phyloP scores from a whole-genome alignment of 73 alveolate species.

The Vitrella brassicaformis region DNA sequence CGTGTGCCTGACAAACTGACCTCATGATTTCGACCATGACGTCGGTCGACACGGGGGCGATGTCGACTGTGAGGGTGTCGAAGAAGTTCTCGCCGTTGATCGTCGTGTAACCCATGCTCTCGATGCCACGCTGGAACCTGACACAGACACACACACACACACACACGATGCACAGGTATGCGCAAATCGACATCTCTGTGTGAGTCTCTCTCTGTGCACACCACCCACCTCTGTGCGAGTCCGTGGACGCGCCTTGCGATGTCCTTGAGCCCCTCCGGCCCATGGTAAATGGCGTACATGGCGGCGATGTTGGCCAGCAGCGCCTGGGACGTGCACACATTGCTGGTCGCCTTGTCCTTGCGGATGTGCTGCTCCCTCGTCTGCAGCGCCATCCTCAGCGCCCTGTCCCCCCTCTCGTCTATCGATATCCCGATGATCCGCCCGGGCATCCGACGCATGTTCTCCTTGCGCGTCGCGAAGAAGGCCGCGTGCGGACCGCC shows the following conservation, averaged over 20 bases:
- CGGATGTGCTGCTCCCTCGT: slow-evolving; percentile 91
- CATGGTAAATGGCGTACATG: slow-evolving; percentile 45
- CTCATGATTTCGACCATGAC: not conserved
- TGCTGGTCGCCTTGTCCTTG: slow-evolving; percentile 77
- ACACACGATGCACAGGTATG: no score
- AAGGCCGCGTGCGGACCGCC: slow-evolving; percentile 96
- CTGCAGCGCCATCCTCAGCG: slow-evolving; percentile 78
- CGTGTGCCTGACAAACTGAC: no score
- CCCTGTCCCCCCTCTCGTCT: slow-evolving; percentile 58
- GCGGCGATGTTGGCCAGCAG: slow-evolving; percentile 83
- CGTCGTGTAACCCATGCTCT: not conserved
- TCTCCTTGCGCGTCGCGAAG: slow-evolving; percentile 66
- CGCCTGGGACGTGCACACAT: slow-evolving; percentile 88
- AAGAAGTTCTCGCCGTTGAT: slow-evolving; percentile 27
- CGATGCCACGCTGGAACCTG: not conserved
- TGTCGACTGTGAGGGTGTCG: slow-evolving; percentile 48
- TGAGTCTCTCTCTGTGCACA: no score
- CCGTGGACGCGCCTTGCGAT: slow-evolving; percentile 47
- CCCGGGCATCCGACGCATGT: slow-evolving; percentile 83
- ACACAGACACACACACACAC: not conserved
- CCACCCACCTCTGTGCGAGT: slow-evolving; percentile 36
- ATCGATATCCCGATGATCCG: slow-evolving; percentile 66
- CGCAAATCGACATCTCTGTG: no score
- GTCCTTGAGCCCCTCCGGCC: slow-evolving; percentile 52
- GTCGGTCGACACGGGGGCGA: slow-evolving; percentile 1